Conservation (phyloP, 352 stramenopile genomes). For the Pythium vanterpoolii region DNA sequence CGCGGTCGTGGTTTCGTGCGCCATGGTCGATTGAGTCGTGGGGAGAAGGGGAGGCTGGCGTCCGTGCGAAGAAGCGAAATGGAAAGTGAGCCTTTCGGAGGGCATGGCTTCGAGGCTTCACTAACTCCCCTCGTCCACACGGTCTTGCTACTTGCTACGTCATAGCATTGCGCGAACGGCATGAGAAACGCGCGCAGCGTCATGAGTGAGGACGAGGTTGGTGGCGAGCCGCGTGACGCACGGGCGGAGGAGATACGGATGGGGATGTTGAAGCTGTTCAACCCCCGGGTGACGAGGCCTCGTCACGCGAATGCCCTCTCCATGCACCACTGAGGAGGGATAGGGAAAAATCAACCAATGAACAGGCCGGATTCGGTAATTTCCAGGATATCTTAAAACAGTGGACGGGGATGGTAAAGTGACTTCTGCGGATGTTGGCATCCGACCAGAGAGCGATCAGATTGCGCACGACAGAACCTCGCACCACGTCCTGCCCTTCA, state of each 20-base stretch:
- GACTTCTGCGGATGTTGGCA: not conserved
- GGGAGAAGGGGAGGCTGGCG: constrained; percentile 7
- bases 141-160: constrained; percentile 17
- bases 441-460: not conserved
- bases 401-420: not conserved
- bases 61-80: constrained; percentile 19
- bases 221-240: not conserved
- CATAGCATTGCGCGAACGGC: constrained; percentile 13
- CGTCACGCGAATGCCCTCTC: constrained; percentile 12
- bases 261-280: constrained; percentile 23
- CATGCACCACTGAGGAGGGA: not conserved
- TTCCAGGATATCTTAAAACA: not conserved
- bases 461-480: not conserved
- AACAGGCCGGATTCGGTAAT: not conserved
- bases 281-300: constrained; percentile 11
- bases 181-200: constrained; percentile 24
- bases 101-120: too few species aligned
- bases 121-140: too few species aligned
- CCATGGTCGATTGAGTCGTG: constrained; percentile 27
- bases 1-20: constrained; percentile 62
- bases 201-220: not conserved
- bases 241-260: constrained; percentile 1
- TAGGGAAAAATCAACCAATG: constrained; percentile 11
- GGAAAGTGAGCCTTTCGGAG: constrained; percentile 24
- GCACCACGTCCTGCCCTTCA: not conserved